phyloP scores from a whole-genome alignment of 2,329 filamentous ascomycete species.

The Aspergillus sp. region DNA sequence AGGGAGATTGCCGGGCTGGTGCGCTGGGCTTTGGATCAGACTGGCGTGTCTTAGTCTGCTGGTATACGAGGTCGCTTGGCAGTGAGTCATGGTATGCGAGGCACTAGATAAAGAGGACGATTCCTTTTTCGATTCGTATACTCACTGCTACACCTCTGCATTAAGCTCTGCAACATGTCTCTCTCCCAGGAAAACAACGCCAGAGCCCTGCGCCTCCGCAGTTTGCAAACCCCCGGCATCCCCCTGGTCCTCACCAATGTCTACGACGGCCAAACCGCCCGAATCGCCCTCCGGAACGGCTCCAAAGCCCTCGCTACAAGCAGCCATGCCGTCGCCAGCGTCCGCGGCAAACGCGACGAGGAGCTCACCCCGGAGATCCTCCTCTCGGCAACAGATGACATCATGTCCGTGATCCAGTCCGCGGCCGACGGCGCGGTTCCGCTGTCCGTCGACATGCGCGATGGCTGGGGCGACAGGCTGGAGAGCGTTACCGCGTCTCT shows the following conservation, averaged over 20 bases:
- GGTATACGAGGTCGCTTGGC: too few relatives aligned
- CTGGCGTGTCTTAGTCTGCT: too few relatives aligned
- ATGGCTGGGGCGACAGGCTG: constrained; percentile 47
- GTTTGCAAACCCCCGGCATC: constrained; percentile 42
- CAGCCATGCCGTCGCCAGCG: constrained; percentile 43
- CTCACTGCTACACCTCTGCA: too few relatives aligned
- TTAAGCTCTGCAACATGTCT: too few relatives aligned
- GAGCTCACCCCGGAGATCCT: constrained; percentile 45
- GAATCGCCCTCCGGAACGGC: constrained; percentile 30
- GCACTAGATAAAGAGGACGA: too few relatives aligned
- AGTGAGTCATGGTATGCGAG: too few relatives aligned
- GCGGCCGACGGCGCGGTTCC: constrained; percentile 6
- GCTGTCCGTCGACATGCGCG: constrained; percentile 51
- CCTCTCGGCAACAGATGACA: constrained; percentile 37
- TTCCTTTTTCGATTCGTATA: too few relatives aligned
- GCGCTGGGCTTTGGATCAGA: constrained; percentile 18
- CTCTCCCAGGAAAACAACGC: too few relatives aligned
- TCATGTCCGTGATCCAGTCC: constrained; percentile 42
- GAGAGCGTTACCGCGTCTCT: constrained; percentile 33
- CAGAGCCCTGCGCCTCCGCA: constrained; percentile 23
- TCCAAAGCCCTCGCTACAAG: constrained; percentile 41
- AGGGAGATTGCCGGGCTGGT: constrained; percentile 23
- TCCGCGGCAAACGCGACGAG: constrained; percentile 38
- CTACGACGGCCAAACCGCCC: constrained; percentile 45
- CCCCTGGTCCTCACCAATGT: constrained; percentile 49